Evolutionary conservation across 768 basidiomycete species (phyloP), one percentile per base, ranked within the genome.

Genomic region (Russula compacta): DNA sequence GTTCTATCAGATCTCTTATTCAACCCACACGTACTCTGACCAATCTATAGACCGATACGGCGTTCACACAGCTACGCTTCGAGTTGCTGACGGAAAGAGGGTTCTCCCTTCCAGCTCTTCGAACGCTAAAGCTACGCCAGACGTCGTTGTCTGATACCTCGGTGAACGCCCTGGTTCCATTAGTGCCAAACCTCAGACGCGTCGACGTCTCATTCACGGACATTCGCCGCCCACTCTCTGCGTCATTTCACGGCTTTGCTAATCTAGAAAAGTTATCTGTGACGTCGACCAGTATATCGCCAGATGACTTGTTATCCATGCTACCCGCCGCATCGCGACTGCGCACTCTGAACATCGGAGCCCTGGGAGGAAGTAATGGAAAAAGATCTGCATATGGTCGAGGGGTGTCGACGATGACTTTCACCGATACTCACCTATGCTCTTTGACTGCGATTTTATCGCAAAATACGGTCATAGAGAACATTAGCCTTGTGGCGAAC

Each of bases 171-270:
- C 68, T 84, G 12, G 66, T 84, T 6, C 61, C 70, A 0, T 63
- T 74, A 17, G 83, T 78, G 62, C 84, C 84, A 2, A 75, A 77
- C 52, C 63, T 88, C 19, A 70, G 70, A 40, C 79, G 79, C 29
- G 72, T 89, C 14, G 87, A 89, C 63, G 65, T 84, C 15, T 87
- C 87, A 6, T 89, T 86, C 71, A 89, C 85, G 2, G 66, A 66
- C 14, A 68, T 85, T 36, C 79, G 73, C 48, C 79, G 76, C 46
- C 73, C 73, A n/a, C 60, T 68, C 4, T 35, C 19, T 17, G 47
- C 67, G 8, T 47, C 68, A 39, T 29, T 42, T 15, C 40, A 50
- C 24, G 19, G 61, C 44, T 35, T 63, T 2, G n/a, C 57, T 35
- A 47, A 67, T 4, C 70, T 88, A 33, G 79, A 83, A 64, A 89